Evolutionary conservation across 1,139 yeast genomes (phyloP).

Genomic region (Pichia sp.): DNA sequence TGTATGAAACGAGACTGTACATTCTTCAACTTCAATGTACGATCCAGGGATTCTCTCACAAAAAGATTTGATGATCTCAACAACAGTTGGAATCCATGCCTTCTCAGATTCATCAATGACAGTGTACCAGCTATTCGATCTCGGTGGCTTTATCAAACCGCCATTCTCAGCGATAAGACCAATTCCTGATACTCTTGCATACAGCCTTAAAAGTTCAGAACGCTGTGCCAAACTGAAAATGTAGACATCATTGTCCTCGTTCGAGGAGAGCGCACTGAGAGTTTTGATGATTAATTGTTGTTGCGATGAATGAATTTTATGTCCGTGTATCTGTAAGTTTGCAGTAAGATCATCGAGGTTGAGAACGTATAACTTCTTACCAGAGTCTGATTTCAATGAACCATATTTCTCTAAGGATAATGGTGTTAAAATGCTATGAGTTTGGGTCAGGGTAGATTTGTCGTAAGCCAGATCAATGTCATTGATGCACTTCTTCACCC

Average conservation of each 20-base stretch:
- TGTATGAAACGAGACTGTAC: slow-evolving; percentile 68
- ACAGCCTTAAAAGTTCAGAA: slow-evolving; percentile 57
- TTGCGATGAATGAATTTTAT: slow-evolving; percentile 25
- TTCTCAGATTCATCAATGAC: slow-evolving; percentile 43
- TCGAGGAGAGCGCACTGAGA: slow-evolving; percentile 40
- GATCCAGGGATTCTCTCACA: slow-evolving; percentile 80
- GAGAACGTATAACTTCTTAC: slow-evolving; percentile 45
- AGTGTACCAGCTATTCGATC: slow-evolving; percentile 55
- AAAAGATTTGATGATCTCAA: slow-evolving; percentile 55
- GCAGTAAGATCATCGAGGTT: slow-evolving; percentile 39
- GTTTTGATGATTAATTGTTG: slow-evolving; percentile 46
- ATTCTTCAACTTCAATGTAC: slow-evolving; percentile 62
- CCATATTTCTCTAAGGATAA: slow-evolving; percentile 36
- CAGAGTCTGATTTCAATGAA: slow-evolving; percentile 22
- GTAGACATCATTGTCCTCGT: slow-evolving; percentile 58
- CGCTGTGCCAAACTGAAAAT: slow-evolving; percentile 61
- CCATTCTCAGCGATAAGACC: slow-evolving; percentile 93
- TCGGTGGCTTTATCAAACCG: slow-evolving; percentile 56
- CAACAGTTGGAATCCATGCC: slow-evolving; percentile 57
- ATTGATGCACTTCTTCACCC: slow-evolving; percentile 59
- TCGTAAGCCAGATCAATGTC: slow-evolving; percentile 60
- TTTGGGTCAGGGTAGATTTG: slow-evolving; percentile 28
- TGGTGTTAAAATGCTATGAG: slow-evolving; percentile 18
- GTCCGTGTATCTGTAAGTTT: slow-evolving; percentile 25
- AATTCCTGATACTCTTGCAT: slow-evolving; percentile 57